These are phyloP conservation scores for Cutaneotrichosporon mucoides DNA, from an alignment of 1,284 basidiomycete genomes.

Conservation along the genomic window DNA sequence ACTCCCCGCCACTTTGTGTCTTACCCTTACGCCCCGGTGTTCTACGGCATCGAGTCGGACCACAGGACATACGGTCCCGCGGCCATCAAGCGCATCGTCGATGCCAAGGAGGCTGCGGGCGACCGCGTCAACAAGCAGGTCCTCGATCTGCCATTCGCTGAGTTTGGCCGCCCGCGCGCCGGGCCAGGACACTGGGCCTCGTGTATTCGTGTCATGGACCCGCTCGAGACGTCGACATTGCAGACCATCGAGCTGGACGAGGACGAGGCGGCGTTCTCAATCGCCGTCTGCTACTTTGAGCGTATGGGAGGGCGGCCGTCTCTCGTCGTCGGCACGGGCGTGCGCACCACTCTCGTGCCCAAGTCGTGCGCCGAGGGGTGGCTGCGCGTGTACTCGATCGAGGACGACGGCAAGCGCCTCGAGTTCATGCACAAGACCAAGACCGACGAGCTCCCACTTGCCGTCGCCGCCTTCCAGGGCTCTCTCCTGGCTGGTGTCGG, in stretches of 20 bases:
- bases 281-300: constrained; percentile 82
- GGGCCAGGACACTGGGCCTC: constrained; percentile 92
- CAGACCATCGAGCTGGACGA: constrained; percentile 73
- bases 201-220: constrained; percentile 86
- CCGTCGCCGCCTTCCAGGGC: constrained; percentile 88
- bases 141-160: constrained; percentile 67
- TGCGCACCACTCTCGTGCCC: constrained; percentile 76
- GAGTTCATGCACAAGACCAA: constrained; percentile 96
- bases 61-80: constrained; percentile 78
- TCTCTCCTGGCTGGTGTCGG: constrained; percentile 86
- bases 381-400: constrained; percentile 80
- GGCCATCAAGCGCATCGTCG: constrained; percentile 62
- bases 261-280: constrained; percentile 92
- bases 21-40: constrained; percentile 72
- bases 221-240: constrained; percentile 59
- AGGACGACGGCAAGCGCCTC: constrained; percentile 70
- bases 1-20: constrained; percentile 90
- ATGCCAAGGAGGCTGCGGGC: constrained; percentile 59
- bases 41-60: constrained; percentile 91
- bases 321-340: constrained; percentile 89
- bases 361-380: constrained; percentile 82
- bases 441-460: constrained; percentile 87
- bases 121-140: constrained; percentile 64
- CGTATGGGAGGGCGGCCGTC: constrained; percentile 70
- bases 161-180: constrained; percentile 81